These are phyloP conservation scores for Ophiostoma quercus DNA, from an alignment of 2,329 filamentous ascomycete genomes.

Conservation along the genomic window DNA sequence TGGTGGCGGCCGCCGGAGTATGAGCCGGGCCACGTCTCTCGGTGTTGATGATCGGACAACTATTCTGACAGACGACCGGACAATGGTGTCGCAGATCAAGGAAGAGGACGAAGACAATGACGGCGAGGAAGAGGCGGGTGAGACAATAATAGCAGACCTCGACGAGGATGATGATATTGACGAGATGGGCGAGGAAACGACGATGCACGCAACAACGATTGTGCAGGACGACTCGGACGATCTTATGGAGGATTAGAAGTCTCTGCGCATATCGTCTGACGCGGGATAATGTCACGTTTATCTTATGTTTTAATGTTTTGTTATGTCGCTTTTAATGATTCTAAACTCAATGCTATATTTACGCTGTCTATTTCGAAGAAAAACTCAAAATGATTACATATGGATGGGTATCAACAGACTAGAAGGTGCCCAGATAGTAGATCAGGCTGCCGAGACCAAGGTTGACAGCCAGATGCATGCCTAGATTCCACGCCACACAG, in stretches of 20 bases:
- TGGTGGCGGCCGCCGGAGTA: conserved; percentile 35
- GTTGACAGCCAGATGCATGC: conserved; percentile 73
- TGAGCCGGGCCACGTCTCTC: conserved; percentile 44
- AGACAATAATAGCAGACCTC: conserved; percentile 9
- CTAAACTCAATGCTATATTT: conserved; percentile 1
- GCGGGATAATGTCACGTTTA: not conserved
- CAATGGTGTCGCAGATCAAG: conserved; percentile 44
- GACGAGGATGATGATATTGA: conserved; percentile 26
- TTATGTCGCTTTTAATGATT: not conserved
- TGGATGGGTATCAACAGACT: not conserved
- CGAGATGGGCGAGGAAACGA: conserved; percentile 37
- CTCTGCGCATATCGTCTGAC: not conserved
- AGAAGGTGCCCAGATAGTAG: conserved; percentile 45
- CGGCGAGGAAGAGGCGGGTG: conserved; percentile 41
- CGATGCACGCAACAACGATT: conserved; percentile 20
- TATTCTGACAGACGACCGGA: conserved; percentile 36
- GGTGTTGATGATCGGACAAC: conserved; percentile 32
- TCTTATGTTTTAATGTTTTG: not conserved
- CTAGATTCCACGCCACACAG: conserved; percentile 79
- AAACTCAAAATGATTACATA: not conserved
- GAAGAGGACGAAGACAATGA: conserved; percentile 42
- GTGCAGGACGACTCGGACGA: conserved; percentile 25
- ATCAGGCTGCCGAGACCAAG: conserved; percentile 55
- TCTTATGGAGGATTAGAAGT: conserved; percentile 19
- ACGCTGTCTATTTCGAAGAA: not conserved